Base-by-base conservation (phyloP, 225 moss, liverwort and hornwort species). In the Pleurozium schreberi region DNA sequence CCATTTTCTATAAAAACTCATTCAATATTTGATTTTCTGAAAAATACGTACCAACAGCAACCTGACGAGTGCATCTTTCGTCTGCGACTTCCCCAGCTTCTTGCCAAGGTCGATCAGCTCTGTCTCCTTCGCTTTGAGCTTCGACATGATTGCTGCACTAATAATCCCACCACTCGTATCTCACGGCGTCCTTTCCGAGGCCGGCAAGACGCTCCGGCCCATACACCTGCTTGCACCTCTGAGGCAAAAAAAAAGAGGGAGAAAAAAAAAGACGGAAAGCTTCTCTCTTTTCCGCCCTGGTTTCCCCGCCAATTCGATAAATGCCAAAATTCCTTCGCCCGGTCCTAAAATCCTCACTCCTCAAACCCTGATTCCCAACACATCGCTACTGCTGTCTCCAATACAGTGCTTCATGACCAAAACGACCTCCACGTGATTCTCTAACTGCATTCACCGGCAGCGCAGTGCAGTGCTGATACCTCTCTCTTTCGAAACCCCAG, bases 81-180 rank as follows among this genome's bases (percentile, higher is more conserved):
- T 62, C 87, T 96, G 95, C 49, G 94, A 88, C 86, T 92, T 90
- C 60, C 92, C 90, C 84, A 96, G 95, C 93, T 95, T 95, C 93
- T 97, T 95, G 91, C 94, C 98, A 90, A 98, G 95, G 88, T 98
- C 96, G 81, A 87, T 89, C 92, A 98, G 91, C 89, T 92, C 93
- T 55, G 88, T 82, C 89, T 96, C 92, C 80, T 92, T 90, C 88
- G 88, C 70, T 79, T 80, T 90, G 75, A 83, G 87, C 91, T 85
- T 93, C 93, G 92, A 93, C 98, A 98, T 98, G 91, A 75, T 87
- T 89, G 84, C 84, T 66, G 67, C 66, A 53, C 63, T 49, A 33
- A 38, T 26, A 52, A 47, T 69, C 58, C 67, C 65, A 38, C 79
- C 30, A 22, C 75, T 61, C 87, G 61, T 64, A 23, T 65, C 65